phyloP scores from a whole-genome alignment of 148 eudicot species.

The Chenopodium formosanum region DNA sequence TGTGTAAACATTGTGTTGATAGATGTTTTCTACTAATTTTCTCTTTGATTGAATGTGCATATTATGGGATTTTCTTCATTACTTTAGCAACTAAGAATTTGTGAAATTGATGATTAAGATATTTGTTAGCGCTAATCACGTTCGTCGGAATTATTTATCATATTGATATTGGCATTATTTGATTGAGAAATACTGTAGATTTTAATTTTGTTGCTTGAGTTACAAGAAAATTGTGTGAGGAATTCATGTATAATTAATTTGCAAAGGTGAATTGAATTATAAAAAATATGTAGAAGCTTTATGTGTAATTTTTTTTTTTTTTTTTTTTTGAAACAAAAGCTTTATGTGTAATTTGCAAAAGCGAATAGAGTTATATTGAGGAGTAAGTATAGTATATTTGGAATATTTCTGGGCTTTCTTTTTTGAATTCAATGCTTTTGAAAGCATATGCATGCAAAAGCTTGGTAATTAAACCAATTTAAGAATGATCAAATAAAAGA shows the following conservation, averaged over 20 bases:
- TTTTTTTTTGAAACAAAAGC: too few species aligned
- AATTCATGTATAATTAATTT: too few species aligned
- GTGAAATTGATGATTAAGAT: constrained; percentile 14
- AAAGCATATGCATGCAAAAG: neutral
- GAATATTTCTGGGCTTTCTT: neutral
- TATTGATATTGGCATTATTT: neutral
- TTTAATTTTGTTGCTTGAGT: too few species aligned
- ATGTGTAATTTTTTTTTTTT: neutral
- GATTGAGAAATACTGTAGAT: neutral
- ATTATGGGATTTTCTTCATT: neutral
- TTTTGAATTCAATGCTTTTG: neutral
- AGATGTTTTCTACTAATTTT: neutral
- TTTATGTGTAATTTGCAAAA: neutral
- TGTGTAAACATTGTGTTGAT: constrained; percentile 34
- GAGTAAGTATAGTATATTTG: too few species aligned
- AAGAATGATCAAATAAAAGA: neutral
- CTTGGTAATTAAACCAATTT: neutral
- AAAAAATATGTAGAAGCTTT: too few species aligned
- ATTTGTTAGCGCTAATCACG: constrained; percentile 6
- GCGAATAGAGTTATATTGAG: too few species aligned
- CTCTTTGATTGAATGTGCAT: constrained; percentile 11
- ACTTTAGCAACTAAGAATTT: neutral
- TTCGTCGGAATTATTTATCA: neutral
- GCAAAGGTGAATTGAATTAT: too few species aligned
- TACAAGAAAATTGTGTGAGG: too few species aligned